phyloP scores from a whole-genome alignment of 2,329 filamentous ascomycete species.

The Ophiostoma populinum region DNA sequence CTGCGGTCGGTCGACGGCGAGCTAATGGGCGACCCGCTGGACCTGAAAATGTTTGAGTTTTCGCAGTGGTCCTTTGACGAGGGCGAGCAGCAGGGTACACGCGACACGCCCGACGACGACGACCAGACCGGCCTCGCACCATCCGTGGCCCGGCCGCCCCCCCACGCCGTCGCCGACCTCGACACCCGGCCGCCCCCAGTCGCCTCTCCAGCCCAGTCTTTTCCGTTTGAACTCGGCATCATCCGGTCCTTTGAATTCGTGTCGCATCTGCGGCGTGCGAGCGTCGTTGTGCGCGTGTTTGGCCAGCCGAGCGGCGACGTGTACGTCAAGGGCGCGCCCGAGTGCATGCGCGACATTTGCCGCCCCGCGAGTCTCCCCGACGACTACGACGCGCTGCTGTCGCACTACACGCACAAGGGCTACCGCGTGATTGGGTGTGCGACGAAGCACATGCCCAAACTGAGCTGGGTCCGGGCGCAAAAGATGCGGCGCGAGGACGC shows the following conservation, averaged over 20 bases:
- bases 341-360: slow-evolving; percentile 93
- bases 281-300: slow-evolving; percentile 80
- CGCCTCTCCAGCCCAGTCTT: slow-evolving; percentile 7
- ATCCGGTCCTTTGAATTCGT: slow-evolving; percentile 88
- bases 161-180: slow-evolving; percentile 16
- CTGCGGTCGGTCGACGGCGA: slow-evolving; percentile 74
- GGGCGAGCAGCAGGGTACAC: slow-evolving; percentile 27
- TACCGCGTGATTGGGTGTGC: slow-evolving; percentile 95
- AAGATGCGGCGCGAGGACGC: slow-evolving; percentile 81
- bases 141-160: slow-evolving; percentile 73
- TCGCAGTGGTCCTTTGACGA: slow-evolving; percentile 88
- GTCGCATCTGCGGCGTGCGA: slow-evolving; percentile 78
- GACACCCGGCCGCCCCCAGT: slow-evolving; percentile 7
- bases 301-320: slow-evolving; percentile 70
- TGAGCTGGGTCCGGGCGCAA: slow-evolving; percentile 88
- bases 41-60: slow-evolving; percentile 98
- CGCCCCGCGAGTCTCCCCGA: slow-evolving; percentile 63
- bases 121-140: slow-evolving; percentile 54
- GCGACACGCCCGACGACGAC: slow-evolving; percentile 52
- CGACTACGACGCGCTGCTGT: slow-evolving; percentile 79
- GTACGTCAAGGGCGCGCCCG: slow-evolving; percentile 91
- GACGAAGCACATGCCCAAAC: slow-evolving; percentile 67
- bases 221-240: slow-evolving; percentile 69
- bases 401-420: slow-evolving; percentile 85
- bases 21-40: slow-evolving; percentile 80